These are phyloP conservation scores for Cadophora sp. DNA, from an alignment of 2,329 filamentous ascomycete genomes.

Conservation along the genomic window DNA sequence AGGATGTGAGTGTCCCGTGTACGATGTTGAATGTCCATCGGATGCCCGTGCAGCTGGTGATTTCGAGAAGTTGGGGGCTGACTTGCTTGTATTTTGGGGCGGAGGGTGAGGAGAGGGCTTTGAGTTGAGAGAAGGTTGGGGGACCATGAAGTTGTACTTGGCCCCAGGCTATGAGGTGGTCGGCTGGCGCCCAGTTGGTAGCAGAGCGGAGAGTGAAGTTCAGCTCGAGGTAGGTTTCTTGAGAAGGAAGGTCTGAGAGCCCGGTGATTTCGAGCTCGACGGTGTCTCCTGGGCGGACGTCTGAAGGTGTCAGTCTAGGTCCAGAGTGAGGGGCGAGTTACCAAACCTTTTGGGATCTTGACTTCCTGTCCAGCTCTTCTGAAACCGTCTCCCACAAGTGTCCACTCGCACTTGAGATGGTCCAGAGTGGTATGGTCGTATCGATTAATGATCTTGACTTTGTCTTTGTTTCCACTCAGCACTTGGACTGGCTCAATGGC, in stretches of 20 bases:
- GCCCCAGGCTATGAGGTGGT: constrained; percentile 59
- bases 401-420: constrained; percentile 54
- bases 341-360: constrained; percentile 50
- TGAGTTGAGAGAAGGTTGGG: constrained; percentile 36
- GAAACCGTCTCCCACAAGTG: constrained; percentile 40
- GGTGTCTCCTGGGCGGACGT: constrained; percentile 47
- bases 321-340: background rate
- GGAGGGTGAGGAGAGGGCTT: constrained; percentile 26
- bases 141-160: constrained; percentile 49
- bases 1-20: constrained; percentile 51
- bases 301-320: constrained; percentile 34
- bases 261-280: constrained; percentile 31
- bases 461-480: constrained; percentile 26
- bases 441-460: constrained; percentile 47
- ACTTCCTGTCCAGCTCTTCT: constrained; percentile 41
- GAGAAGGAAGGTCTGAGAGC: constrained; percentile 20
- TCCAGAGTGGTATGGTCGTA: constrained; percentile 61
- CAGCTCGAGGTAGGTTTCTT: constrained; percentile 56
- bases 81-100: constrained; percentile 37
- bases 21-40: constrained; percentile 54
- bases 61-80: constrained; percentile 37
- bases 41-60: constrained; percentile 33
- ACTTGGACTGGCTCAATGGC: constrained; percentile 49
- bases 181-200: constrained; percentile 58
- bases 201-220: constrained; percentile 52